Conservation (phyloP, 2,329 filamentous ascomycete species). For the Fonsecaea multimorphosa region DNA sequence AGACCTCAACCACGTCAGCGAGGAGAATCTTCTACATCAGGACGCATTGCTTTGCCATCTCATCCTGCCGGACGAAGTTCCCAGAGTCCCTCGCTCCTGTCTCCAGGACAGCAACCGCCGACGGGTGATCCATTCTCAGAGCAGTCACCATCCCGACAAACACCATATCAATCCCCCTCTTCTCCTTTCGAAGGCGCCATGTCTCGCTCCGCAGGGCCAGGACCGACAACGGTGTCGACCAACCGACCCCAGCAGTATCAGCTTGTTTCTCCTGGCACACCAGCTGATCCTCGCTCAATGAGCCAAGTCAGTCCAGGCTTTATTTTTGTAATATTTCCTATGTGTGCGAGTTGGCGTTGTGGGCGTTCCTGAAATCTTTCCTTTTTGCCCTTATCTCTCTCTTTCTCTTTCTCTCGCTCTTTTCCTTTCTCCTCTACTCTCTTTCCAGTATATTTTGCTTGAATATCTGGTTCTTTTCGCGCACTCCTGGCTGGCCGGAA, state of each 20-base stretch:
- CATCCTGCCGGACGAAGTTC: slow-evolving; percentile 24
- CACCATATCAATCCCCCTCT: slow-evolving; percentile 11
- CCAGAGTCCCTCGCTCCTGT: slow-evolving; percentile 13
- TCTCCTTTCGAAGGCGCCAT: slow-evolving; percentile 22
- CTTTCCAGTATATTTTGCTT: slow-evolving; percentile 25
- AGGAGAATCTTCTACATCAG: slow-evolving; percentile 16
- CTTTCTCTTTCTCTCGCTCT: slow-evolving; percentile 3
- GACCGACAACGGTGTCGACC: slow-evolving; percentile 23
- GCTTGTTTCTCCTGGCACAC: slow-evolving; percentile 39
- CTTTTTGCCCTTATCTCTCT: slow-evolving; percentile 24
- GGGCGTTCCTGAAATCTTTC: slow-evolving; percentile 25
- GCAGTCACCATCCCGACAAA: slow-evolving; percentile 18
- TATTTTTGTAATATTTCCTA: slow-evolving; percentile 42
- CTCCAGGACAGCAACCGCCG: background rate
- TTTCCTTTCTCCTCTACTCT: slow-evolving; percentile 12
- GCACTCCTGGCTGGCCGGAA: slow-evolving; percentile 16
- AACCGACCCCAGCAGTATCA: slow-evolving; percentile 35
- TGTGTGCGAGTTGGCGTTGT: slow-evolving; percentile 30
- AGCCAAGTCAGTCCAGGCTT: slow-evolving; percentile 41
- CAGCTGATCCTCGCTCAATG: slow-evolving; percentile 38
- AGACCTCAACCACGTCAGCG: slow-evolving; percentile 20
- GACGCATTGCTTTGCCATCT: slow-evolving; percentile 13
- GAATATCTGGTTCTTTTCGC: slow-evolving; percentile 22
- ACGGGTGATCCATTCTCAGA: slow-evolving; percentile 1
- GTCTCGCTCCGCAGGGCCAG: slow-evolving; percentile 25